phyloP scores from a whole-genome alignment of 1,284 basidiomycete genomes.

The Spongiforma sp. region DNA sequence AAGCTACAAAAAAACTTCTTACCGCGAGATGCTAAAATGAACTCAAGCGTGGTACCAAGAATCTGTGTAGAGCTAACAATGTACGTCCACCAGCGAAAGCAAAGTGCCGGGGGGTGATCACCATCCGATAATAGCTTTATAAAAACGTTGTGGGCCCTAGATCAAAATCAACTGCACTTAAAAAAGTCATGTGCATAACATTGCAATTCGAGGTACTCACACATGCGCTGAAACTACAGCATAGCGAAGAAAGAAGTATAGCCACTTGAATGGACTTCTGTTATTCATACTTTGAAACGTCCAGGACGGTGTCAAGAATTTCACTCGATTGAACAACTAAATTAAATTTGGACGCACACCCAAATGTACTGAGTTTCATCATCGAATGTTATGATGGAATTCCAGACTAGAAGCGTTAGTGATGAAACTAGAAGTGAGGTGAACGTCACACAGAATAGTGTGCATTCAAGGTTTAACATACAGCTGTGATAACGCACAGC shows the following conservation, averaged over 20 bases:
- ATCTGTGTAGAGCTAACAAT: slow-evolving; percentile 7
- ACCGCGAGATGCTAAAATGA: slow-evolving; percentile 26
- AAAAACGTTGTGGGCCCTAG: slow-evolving; percentile 21
- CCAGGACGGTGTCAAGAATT: too few relatives aligned
- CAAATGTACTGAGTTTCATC: slow-evolving; percentile 17
- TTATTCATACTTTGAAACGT: too few relatives aligned
- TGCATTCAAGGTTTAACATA: not conserved
- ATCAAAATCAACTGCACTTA: not conserved
- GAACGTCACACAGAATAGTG: not conserved
- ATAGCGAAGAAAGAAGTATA: slow-evolving; percentile 29
- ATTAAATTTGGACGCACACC: too few relatives aligned
- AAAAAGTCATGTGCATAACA: too few relatives aligned
- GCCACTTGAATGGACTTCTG: slow-evolving; percentile 30
- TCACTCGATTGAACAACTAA: too few relatives aligned
- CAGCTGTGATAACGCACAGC: slow-evolving; percentile 21
- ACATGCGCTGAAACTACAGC: slow-evolving; percentile 17
- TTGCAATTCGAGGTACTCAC: too few relatives aligned
- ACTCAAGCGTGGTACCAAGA: slow-evolving; percentile 17
- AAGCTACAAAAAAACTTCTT: not conserved
- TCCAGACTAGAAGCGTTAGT: slow-evolving; percentile 24
- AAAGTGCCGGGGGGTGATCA: slow-evolving; percentile 18
- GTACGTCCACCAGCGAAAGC: slow-evolving; percentile 22
- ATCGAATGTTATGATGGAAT: slow-evolving; percentile 18
- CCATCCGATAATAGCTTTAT: slow-evolving; percentile 13
- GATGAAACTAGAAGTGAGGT: slow-evolving; percentile 14